These are phyloP conservation scores for Sarcocystis neurona DNA, from an alignment of 169 alveolate genomes.

Conservation along the genomic window DNA sequence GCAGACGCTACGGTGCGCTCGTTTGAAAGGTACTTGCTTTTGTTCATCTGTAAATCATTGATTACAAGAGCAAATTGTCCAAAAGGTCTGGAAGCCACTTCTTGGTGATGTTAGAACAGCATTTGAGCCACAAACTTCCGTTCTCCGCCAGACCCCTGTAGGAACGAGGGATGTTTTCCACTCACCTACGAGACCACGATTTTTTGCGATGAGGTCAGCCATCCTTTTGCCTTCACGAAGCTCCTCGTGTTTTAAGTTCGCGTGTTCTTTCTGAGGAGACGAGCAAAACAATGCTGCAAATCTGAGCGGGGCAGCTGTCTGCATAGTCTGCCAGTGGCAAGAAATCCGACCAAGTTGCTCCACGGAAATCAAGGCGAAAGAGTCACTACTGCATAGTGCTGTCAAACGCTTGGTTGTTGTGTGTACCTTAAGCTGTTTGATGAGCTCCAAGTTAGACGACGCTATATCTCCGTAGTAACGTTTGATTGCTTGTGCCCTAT, in stretches of 20 bases:
- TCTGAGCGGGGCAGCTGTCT: too few species aligned
- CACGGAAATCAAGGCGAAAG: neutral
- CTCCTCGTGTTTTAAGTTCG: slow-evolving; percentile 42
- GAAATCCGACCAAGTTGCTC: neutral
- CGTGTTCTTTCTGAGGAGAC: slow-evolving; percentile 52
- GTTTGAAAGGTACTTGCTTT: too few species aligned
- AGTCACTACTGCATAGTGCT: neutral
- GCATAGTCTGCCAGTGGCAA: neutral
- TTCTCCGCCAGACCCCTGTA: too few species aligned
- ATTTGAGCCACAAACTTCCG: too few species aligned
- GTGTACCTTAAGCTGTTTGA: slow-evolving; percentile 74
- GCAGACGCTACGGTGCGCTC: too few species aligned
- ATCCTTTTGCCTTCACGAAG: slow-evolving; percentile 40
- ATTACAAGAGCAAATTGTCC: too few species aligned
- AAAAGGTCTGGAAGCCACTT: too few species aligned
- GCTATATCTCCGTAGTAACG: slow-evolving; percentile 85
- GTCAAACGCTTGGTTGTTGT: neutral
- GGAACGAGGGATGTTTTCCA: too few species aligned
- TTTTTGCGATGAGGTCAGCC: slow-evolving; percentile 37
- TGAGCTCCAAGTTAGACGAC: slow-evolving; percentile 82
- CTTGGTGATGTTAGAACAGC: too few species aligned
- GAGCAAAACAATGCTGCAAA: neutral
- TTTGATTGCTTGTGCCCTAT: slow-evolving; percentile 76
- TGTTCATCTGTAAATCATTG: too few species aligned
- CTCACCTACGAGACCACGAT: slow-evolving; percentile 39